Evolutionary conservation across 2,329 filamentous ascomycete species (phyloP).

Genomic region (Fusarium pseudocircinatum): DNA sequence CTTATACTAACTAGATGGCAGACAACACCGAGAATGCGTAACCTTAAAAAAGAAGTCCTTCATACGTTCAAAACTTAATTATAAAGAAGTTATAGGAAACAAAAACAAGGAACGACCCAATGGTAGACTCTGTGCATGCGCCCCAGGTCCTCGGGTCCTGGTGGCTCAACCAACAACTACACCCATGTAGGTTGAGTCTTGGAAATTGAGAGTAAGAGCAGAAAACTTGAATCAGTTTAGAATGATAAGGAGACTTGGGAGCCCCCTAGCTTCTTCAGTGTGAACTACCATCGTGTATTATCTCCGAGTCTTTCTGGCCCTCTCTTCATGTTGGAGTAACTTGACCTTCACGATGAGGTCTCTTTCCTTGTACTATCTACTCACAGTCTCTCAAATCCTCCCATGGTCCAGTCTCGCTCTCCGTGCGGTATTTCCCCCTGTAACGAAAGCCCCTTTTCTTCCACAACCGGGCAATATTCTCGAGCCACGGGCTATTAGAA

Average conservation of each 20-base stretch:
- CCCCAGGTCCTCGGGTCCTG: background rate
- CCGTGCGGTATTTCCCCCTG: background rate
- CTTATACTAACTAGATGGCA: background rate
- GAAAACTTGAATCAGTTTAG: background rate
- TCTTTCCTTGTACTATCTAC: background rate
- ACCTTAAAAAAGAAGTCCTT: fast-evolving
- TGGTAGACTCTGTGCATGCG: background rate
- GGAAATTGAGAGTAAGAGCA: background rate
- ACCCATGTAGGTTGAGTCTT: background rate
- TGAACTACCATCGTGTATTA: background rate
- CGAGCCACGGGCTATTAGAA: slow-evolving; percentile 13
- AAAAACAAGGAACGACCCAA: background rate
- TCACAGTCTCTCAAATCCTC: background rate
- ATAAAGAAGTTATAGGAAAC: background rate
- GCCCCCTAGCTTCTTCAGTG: background rate
- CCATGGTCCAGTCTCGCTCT: background rate
- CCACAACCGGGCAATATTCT: background rate
- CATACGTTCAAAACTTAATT: background rate
- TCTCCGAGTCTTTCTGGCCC: too few relatives aligned
- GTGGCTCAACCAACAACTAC: background rate
- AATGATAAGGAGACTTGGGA: background rate
- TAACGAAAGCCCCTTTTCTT: background rate
- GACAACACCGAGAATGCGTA: background rate
- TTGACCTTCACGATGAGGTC: background rate
- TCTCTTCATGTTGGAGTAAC: background rate